phyloP scores from a whole-genome alignment of 2,329 filamentous ascomycete genomes.

The Cladophialophora exuberans region DNA sequence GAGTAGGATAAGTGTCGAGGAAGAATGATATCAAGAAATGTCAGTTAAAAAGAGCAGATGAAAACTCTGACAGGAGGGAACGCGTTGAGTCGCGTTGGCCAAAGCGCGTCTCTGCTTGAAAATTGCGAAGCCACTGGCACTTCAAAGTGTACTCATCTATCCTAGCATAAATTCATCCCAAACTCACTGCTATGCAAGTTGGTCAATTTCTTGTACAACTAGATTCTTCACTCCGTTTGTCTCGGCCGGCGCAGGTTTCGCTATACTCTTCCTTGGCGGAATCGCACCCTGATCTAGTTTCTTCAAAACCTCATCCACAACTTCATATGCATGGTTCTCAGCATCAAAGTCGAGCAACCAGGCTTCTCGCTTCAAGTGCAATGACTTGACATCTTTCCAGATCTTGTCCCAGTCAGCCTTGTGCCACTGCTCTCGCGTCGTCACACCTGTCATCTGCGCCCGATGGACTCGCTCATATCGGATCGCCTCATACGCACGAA shows the following conservation, averaged over 20 bases:
- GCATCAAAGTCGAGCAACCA: constrained; percentile 35
- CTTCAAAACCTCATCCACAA: constrained; percentile 31
- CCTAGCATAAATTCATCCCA: not conserved
- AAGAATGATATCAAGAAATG: too few species aligned
- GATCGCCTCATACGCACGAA: constrained; percentile 33
- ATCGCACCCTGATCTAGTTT: constrained; percentile 23
- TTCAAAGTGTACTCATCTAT: not conserved
- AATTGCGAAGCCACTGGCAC: too few species aligned
- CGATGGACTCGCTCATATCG: constrained; percentile 33
- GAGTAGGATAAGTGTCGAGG: too few species aligned
- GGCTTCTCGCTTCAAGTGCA: constrained; percentile 32
- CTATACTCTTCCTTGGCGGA: constrained; percentile 10
- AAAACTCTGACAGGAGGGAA: too few species aligned
- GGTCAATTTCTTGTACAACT: constrained; percentile 21
- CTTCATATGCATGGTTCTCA: constrained; percentile 33
- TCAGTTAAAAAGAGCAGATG: too few species aligned
- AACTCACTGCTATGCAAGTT: constrained; percentile 18
- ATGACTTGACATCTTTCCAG: constrained; percentile 39
- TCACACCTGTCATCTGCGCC: constrained; percentile 33
- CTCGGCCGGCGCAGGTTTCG: constrained; percentile 6
- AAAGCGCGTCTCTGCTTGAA: too few species aligned
- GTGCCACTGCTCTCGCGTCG: constrained; percentile 35
- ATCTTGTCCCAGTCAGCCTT: constrained; percentile 42
- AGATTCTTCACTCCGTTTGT: constrained; percentile 12
- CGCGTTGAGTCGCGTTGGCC: too few species aligned